Percentiles rank a stretch among this genome's conserved stretches.
phyloP scores from a whole-genome alignment of 2,329 filamentous ascomycete genomes.

The Fusarium pseudograminearum region DNA sequence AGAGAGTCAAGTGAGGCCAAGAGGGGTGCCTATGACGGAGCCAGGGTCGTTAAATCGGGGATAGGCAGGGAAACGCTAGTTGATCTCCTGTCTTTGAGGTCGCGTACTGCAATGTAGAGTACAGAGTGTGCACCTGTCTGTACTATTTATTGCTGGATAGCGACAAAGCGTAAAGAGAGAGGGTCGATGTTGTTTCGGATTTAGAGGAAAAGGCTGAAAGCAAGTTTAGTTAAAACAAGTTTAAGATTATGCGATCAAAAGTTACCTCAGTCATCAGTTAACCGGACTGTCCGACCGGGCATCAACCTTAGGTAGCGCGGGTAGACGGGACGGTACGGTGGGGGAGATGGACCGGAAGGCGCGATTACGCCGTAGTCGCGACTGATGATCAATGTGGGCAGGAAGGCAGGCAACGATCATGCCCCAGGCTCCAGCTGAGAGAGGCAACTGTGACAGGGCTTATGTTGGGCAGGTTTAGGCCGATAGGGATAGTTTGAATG shows the following conservation, averaged over 20 bases:
- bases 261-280: slow-evolving; percentile 10
- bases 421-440: slow-evolving; percentile 16
- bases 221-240: not conserved
- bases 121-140: not conserved
- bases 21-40: slow-evolving; percentile 43
- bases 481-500: not conserved
- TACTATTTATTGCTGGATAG: not conserved
- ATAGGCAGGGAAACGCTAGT: slow-evolving; percentile 32
- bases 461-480: slow-evolving; percentile 10
- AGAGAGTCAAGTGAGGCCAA: slow-evolving; percentile 39
- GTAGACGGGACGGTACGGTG: slow-evolving; percentile 36
- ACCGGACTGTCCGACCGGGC: slow-evolving; percentile 17
- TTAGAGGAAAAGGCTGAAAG: not conserved
- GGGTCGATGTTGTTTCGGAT: not conserved
- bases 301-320: slow-evolving; percentile 23
- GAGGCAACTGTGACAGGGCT: not conserved
- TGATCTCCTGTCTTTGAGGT: not conserved
- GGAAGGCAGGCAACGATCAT: not conserved
- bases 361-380: slow-evolving; percentile 11
- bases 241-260: not conserved
- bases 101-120: not conserved
- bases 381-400: slow-evolving; percentile 3
- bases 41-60: slow-evolving; percentile 33
- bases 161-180: not conserved
- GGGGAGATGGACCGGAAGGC: slow-evolving; percentile 34